phyloP scores from a whole-genome alignment of 2,329 filamentous ascomycete genomes.

The Phaeosphaeria sp. region DNA sequence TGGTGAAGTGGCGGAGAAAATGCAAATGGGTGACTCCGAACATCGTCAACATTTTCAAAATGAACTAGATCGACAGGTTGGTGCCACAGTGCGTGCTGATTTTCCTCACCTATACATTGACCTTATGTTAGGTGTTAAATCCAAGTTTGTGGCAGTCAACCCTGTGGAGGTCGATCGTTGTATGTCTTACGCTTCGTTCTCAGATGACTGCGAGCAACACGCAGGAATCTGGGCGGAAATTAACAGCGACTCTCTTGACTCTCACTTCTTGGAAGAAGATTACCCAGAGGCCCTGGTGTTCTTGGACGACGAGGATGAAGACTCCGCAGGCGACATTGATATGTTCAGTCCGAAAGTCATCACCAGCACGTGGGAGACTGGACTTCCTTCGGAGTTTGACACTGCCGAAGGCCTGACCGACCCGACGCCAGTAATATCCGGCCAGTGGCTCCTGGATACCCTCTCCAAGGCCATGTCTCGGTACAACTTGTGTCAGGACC shows the following conservation, averaged over 20 bases:
- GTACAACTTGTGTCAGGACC: neutral
- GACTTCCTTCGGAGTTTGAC: too few species aligned
- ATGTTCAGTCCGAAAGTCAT: too few species aligned
- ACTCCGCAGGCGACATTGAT: too few species aligned
- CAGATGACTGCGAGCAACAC: too few species aligned
- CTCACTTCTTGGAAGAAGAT: neutral
- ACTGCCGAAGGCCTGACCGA: too few species aligned
- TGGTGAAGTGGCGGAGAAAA: neutral
- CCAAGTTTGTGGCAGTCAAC: too few species aligned
- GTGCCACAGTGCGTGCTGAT: neutral
- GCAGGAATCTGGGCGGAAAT: too few species aligned
- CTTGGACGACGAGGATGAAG: neutral
- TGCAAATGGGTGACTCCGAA: neutral
- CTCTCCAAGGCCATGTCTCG: neutral
- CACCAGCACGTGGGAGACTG: too few species aligned
- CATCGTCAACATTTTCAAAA: neutral
- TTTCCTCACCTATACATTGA: neutral
- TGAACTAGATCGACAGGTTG: neutral
- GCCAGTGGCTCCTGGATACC: too few species aligned
- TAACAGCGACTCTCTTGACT: neutral
- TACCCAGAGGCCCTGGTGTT: neutral
- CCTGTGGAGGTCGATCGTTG: neutral
- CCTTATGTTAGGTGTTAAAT: neutral
- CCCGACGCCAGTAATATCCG: too few species aligned
- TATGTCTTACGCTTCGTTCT: neutral